Evolutionary conservation across 2,329 filamentous ascomycete genomes (phyloP).

Genomic region (Trichoderma semiorbis): DNA sequence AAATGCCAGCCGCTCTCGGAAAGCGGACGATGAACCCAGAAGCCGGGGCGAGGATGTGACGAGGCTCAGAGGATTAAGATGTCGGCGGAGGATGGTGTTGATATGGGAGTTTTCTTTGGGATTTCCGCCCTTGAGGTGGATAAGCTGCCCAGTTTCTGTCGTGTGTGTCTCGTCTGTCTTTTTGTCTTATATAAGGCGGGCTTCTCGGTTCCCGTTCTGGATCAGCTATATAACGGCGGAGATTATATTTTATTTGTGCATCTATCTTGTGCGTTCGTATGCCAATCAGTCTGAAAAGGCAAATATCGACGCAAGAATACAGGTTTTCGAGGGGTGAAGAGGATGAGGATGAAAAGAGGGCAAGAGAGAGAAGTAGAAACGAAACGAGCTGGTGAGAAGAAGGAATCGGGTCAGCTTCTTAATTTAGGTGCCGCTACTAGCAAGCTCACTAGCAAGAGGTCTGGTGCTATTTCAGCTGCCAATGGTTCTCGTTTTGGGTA

Average conservation of each 20-base stretch:
- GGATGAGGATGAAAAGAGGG: background rate
- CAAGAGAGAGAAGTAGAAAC: background rate
- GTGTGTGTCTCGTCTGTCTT: background rate
- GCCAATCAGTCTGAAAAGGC: background rate
- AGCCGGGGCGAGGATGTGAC: background rate
- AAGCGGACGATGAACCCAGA: background rate
- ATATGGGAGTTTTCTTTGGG: background rate
- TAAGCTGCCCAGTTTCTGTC: background rate
- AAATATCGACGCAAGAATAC: background rate
- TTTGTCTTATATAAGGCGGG: background rate
- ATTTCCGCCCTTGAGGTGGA: background rate
- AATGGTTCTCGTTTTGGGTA: background rate
- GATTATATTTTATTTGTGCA: background rate
- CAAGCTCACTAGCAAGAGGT: background rate
- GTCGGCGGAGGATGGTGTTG: background rate
- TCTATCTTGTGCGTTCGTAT: background rate
- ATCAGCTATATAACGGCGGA: background rate
- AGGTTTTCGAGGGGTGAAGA: background rate
- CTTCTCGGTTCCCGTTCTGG: background rate
- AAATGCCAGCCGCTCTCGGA: conserved; percentile 11
- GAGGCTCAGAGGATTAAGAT: background rate
- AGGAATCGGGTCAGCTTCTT: conserved; percentile 11
- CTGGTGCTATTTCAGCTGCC: conserved; percentile 10
- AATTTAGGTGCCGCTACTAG: conserved; percentile 14
- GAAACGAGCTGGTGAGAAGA: background rate